Percentiles rank a stretch among this genome's conserved stretches.
These are phyloP conservation scores for Haematococcus sp. DNA, from an alignment of 139 green algal species.

Conservation along the genomic window DNA sequence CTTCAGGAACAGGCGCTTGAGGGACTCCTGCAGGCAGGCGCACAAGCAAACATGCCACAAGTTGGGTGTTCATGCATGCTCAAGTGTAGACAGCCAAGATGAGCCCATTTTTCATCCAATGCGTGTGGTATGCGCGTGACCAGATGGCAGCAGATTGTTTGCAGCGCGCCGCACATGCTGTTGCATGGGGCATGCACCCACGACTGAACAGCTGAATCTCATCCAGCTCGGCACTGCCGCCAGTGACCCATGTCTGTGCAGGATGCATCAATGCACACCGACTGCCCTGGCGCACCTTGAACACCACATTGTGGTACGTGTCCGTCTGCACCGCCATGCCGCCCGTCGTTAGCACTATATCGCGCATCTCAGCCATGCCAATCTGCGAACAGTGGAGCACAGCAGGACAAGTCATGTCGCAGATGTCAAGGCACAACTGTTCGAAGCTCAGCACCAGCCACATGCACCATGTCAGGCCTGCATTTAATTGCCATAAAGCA, in stretches of 20 bases:
- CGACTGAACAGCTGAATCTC: too few species aligned
- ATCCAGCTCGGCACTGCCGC: too few species aligned
- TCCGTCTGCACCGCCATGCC: constrained; percentile 88
- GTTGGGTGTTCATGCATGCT: too few species aligned
- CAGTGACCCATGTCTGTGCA: too few species aligned
- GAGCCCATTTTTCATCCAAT: too few species aligned
- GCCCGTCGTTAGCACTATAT: constrained; percentile 79
- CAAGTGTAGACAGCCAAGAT: too few species aligned
- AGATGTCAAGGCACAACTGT: background rate
- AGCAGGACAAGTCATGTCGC: background rate
- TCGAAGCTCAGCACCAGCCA: background rate
- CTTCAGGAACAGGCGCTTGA: constrained; percentile 74
- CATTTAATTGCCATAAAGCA: background rate
- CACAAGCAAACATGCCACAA: background rate
- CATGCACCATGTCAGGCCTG: background rate
- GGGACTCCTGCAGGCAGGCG: constrained; percentile 27
- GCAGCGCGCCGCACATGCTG: too few species aligned
- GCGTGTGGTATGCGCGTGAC: too few species aligned
- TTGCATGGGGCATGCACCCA: too few species aligned
- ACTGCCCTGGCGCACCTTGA: constrained; percentile 80
- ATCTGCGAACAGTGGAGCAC: constrained; percentile 66
- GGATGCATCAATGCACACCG: too few species aligned
- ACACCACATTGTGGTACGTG: constrained; percentile 87
- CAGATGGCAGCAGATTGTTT: too few species aligned
- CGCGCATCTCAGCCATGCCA: constrained; percentile 95